Evolutionary conservation across 306 rosid species (phyloP).

Genomic region (Ziziphus jujuba): DNA sequence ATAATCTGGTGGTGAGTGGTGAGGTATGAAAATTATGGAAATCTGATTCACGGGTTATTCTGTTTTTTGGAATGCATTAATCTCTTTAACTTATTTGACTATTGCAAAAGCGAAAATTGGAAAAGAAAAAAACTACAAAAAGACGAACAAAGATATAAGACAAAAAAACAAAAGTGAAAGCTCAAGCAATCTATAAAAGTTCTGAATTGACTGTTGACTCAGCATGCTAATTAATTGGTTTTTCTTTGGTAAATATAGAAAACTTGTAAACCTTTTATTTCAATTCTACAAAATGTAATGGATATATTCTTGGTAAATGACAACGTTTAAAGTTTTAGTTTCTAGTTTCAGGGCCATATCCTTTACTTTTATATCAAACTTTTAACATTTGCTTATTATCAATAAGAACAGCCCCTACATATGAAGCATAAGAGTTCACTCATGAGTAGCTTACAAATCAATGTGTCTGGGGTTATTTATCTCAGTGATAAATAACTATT

Average conservation of each 20-base stretch:
- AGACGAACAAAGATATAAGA: no score
- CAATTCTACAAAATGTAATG: slow-evolving; percentile 7
- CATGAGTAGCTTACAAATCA: background rate
- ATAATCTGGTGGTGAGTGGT: background rate
- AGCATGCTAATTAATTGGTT: background rate
- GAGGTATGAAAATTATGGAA: background rate
- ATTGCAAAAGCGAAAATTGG: no score
- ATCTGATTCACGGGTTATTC: slow-evolving; percentile 3
- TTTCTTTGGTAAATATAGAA: background rate
- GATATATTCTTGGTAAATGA: background rate
- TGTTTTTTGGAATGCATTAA: background rate
- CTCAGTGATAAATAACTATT: no score
- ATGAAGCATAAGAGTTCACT: no score
- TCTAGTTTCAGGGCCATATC: background rate
- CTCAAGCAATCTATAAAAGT: background rate
- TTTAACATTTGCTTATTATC: background rate
- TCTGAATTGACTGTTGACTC: background rate
- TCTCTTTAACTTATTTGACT: background rate
- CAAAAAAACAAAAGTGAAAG: background rate
- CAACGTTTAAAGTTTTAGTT: no score
- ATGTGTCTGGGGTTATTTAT: no score
- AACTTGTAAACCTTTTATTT: slow-evolving; percentile 5
- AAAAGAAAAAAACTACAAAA: no score
- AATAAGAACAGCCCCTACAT: no score
- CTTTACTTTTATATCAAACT: background rate